These are phyloP conservation scores for Syncephalis fuscata DNA, from an alignment of 371 early-diverging fungal genomes.

Conservation along the genomic window DNA sequence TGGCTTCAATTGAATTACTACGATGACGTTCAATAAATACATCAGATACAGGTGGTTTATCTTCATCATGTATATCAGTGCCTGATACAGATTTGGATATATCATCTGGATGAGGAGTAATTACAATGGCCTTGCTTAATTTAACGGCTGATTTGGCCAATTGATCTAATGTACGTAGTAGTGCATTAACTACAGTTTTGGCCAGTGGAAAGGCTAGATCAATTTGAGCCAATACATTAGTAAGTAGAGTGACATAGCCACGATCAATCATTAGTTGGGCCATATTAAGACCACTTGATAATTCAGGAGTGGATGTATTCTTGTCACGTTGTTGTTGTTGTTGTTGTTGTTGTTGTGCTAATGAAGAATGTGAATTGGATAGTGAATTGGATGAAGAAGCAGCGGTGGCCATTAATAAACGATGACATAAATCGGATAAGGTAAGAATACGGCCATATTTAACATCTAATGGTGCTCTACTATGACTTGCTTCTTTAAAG, in stretches of 20 bases:
- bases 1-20: conserved; percentile 1
- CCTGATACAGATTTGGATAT: no score
- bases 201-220: conserved; percentile 82
- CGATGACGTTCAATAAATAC: not conserved
- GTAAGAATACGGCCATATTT: conserved; percentile 53
- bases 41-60: no score
- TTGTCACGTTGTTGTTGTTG: conserved; percentile 17
- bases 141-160: conserved; percentile 77
- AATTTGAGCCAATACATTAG: conserved; percentile 62
- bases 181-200: conserved; percentile 44
- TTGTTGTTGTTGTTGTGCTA: conserved; percentile 6
- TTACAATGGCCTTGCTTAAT: conserved; percentile 24
- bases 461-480: conserved; percentile 27
- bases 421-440: conserved; percentile 52
- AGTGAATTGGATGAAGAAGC: no score
- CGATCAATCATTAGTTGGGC: conserved; percentile 83
- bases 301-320: conserved; percentile 11
- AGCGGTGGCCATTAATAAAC: conserved; percentile 33
- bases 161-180: conserved; percentile 76
- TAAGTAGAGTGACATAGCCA: conserved; percentile 62
- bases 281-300: no score
- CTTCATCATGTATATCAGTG: conserved; percentile 3
- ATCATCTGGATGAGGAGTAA: no score
- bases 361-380: no score
- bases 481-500: conserved; percentile 36